phyloP scores from a whole-genome alignment of 148 eudicot species.

The Amaranthus cruentus region DNA sequence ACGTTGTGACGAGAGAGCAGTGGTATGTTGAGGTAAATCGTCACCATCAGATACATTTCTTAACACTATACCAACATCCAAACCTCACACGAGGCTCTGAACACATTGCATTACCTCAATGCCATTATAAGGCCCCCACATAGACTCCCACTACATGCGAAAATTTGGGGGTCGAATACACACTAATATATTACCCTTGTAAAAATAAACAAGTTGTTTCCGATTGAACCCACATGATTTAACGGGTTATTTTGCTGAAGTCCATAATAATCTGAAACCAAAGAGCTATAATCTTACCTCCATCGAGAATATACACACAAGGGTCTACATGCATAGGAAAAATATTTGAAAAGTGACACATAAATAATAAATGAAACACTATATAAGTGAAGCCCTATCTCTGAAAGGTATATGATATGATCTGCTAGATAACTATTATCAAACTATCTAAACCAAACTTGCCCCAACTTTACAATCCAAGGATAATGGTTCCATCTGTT shows the following conservation, averaged over 20 bases:
- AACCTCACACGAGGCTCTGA: slow-evolving; percentile 5
- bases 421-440: background rate
- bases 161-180: too few species aligned
- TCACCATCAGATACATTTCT: background rate
- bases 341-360: background rate
- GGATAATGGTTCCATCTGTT: background rate
- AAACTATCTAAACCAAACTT: background rate
- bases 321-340: background rate
- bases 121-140: too few species aligned
- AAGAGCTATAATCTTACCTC: too few species aligned
- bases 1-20: background rate
- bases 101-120: too few species aligned
- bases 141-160: too few species aligned
- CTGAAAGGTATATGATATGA: background rate
- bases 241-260: too few species aligned
- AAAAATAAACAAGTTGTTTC: too few species aligned
- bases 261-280: too few species aligned
- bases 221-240: too few species aligned
- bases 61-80: background rate
- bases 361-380: background rate
- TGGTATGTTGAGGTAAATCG: background rate
- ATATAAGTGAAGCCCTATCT: background rate
- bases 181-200: too few species aligned
- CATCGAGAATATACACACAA: background rate
- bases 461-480: too few species aligned